Evolutionary conservation across 257 asterid genomes (phyloP).

Genomic region (Primulina huaijiensis): DNA sequence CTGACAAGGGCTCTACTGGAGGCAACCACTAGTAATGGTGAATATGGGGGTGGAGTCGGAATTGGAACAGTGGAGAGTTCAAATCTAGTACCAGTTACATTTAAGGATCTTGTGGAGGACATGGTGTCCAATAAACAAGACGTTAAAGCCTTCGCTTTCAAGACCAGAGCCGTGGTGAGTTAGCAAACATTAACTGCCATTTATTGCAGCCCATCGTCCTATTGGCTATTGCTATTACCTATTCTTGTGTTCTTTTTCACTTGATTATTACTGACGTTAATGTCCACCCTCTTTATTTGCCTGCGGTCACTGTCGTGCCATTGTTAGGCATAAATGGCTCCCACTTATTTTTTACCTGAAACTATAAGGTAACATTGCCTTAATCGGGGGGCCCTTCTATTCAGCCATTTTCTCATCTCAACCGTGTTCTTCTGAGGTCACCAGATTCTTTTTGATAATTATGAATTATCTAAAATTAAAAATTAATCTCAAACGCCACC

Average conservation of each 20-base stretch:
- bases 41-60: conserved; percentile 30
- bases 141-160: conserved; percentile 70
- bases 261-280: conserved; percentile 9
- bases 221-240: not conserved
- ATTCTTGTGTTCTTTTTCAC: not conserved
- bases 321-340: not conserved
- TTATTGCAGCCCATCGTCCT: not conserved
- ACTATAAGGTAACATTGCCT: not conserved
- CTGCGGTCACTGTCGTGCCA: conserved; percentile 10
- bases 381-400: not conserved
- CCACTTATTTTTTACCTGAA: conserved; percentile 4
- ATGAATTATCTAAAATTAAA: not conserved
- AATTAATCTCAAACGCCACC: not conserved
- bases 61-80: conserved; percentile 31
- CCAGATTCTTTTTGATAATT: no score
- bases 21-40: conserved; percentile 38
- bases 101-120: conserved; percentile 73
- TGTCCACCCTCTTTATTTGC: conserved; percentile 5
- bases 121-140: conserved; percentile 64
- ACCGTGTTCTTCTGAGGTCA: not conserved
- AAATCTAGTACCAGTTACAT: conserved; percentile 44
- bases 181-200: conserved; percentile 14
- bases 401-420: not conserved
- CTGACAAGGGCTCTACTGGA: conserved; percentile 74
- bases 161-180: conserved; percentile 71